Evolutionary conservation across 805 yeast genomes (phyloP), one percentile per base, ranked within the genome.

Genomic region (Pichia sporocuriosa): DNA sequence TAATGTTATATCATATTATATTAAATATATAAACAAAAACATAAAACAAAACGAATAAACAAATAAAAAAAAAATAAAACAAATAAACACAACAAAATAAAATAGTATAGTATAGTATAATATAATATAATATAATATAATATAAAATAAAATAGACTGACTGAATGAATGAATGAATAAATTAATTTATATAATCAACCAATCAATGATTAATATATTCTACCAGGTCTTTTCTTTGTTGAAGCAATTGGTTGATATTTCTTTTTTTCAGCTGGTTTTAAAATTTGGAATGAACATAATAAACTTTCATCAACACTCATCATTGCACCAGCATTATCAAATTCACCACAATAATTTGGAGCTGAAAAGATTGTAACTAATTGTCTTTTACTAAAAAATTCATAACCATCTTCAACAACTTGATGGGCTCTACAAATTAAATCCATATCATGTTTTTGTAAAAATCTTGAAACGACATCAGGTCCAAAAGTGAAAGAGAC

Each of bases 401-500:
- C 97, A 66, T 93, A 90, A 52, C 98, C 98, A 66, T 90, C 98
- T 69, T 90, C 98, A 47, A 90, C 98, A 50, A 90, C 98, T 69
- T 90, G 97, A 73, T 90, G 98, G 35, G 97, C 97, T 63, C 98
- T 79, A 70, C 97, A 93, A 57, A 90, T 89, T 59, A 90, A 78
- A 66, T 93, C 97, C 93, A 90, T 85, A 62, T 90, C 97, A 66
- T 90, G 97, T 60, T 88, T 89, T 64, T 90, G 97, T 63, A 93
- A 70, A 63, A 90, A 90, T 66, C 97, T 75, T 52, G 95, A 84
- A 41, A 90, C 97, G 40, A 90, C 97, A 64, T 90, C 98, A 9
- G 97, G 97, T n/a, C 97, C 97, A 68, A 93, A 90, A n/a, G 97
- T 90, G 66, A 89, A 90, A 21, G 97, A 88, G 48, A 90, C 97